A percentile compares a stretch with the other conserved stretches of the same genome.
Conservation (phyloP, 805 yeast species). For the Candida parachauliodes region DNA sequence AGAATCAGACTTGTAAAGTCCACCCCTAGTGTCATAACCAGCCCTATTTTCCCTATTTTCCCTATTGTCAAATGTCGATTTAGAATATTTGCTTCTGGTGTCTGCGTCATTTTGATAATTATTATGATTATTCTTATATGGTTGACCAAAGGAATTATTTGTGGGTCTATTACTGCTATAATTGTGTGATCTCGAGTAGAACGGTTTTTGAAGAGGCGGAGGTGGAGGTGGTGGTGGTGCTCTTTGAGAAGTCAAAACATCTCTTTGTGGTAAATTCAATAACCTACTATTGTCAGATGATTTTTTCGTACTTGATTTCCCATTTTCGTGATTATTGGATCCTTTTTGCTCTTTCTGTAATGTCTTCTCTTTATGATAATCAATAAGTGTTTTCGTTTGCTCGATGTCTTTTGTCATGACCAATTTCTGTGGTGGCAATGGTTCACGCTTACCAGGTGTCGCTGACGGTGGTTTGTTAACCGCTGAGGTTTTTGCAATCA, state of each 20-base stretch:
- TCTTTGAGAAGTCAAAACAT: too few relatives aligned
- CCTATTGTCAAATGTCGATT: conserved; percentile 1
- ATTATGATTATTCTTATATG: neutral
- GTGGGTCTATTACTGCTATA: neutral
- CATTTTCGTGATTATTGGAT: neutral
- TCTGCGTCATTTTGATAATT: neutral
- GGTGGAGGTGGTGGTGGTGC: conserved; percentile 13
- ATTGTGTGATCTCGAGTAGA: conserved; percentile 3
- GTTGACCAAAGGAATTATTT: conserved; percentile 1
- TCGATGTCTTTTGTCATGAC: neutral
- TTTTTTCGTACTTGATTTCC: neutral
- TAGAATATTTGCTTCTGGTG: neutral
- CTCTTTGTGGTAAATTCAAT: too few relatives aligned
- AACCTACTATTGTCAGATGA: neutral
- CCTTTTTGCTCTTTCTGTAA: neutral
- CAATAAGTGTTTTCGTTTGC: neutral
- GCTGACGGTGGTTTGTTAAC: neutral
- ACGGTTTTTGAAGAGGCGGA: conserved; percentile 9
- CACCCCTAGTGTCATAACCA: too few relatives aligned
- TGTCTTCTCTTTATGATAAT: neutral
- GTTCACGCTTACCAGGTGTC: conserved; percentile 1
- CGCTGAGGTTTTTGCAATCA: neutral
- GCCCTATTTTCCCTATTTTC: too few relatives aligned
- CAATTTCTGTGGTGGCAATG: conserved; percentile 9
- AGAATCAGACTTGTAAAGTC: too few relatives aligned